A percentile compares a stretch with the other conserved stretches of the same genome.
These are phyloP conservation scores for Eutrema japonicum DNA, from an alignment of 345 rosid species.

Conservation along the genomic window DNA sequence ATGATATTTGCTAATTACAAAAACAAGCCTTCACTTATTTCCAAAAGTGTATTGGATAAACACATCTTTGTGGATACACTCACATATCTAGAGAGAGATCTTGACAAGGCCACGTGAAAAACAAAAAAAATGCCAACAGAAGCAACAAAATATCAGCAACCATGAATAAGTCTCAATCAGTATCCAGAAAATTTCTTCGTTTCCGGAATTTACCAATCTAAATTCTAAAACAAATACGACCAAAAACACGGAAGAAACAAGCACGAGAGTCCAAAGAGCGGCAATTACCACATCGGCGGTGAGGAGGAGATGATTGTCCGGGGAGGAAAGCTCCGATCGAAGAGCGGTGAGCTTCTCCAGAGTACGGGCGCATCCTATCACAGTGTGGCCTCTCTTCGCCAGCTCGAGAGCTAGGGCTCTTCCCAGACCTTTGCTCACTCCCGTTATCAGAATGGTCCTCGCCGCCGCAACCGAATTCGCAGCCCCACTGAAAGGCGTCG, in stretches of 20 bases:
- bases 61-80: background rate
- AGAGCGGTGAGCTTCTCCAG: conserved; percentile 75
- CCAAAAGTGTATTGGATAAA: background rate
- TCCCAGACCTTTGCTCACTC: conserved; percentile 89
- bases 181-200: conserved; percentile 8
- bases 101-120: background rate
- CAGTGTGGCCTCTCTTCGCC: conserved; percentile 82
- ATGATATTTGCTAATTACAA: too few species aligned
- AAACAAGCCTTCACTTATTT: too few species aligned
- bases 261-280: background rate
- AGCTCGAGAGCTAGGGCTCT: conserved; percentile 87
- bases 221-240: background rate
- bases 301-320: conserved; percentile 72
- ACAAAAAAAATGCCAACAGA: background rate
- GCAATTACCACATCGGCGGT: conserved; percentile 68
- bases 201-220: background rate
- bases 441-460: conserved; percentile 72
- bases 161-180: conserved; percentile 1
- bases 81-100: background rate
- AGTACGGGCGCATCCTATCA: conserved; percentile 90
- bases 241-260: conserved; percentile 1
- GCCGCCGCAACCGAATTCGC: conserved; percentile 43
- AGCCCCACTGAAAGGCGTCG: conserved; percentile 48
- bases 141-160: background rate
- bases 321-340: conserved; percentile 59